A percentile compares a stretch with the other conserved stretches of the same genome.
Conservation (phyloP, 2,329 filamentous ascomycete species). For the Nigrospora sphaerica region DNA sequence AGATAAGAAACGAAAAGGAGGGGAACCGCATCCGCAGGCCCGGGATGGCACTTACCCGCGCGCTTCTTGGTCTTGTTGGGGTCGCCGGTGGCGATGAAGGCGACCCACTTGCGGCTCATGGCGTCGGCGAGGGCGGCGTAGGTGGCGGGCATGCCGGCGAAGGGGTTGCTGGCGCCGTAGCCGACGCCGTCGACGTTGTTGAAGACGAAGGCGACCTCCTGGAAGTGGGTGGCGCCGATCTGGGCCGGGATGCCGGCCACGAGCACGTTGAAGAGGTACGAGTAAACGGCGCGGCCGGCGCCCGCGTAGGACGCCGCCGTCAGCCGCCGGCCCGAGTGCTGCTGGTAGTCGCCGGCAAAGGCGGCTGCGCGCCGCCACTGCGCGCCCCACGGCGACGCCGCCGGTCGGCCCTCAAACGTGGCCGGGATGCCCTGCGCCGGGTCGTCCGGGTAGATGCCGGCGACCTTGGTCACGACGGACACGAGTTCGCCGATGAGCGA, state of each 20-base stretch:
- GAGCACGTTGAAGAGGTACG: conserved; percentile 39
- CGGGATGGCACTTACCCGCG: background rate
- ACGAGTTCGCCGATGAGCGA: background rate
- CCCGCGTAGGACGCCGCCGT: conserved; percentile 44
- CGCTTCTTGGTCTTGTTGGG: conserved; percentile 26
- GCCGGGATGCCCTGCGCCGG: conserved; percentile 5
- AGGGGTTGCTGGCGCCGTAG: conserved; percentile 30
- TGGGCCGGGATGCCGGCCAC: conserved; percentile 18
- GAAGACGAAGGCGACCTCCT: conserved; percentile 48
- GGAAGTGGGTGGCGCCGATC: conserved; percentile 28
- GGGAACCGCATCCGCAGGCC: background rate
- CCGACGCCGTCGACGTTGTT: conserved; percentile 41
- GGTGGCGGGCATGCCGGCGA: conserved; percentile 30
- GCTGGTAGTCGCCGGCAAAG: conserved; percentile 44
- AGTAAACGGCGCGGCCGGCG: conserved; percentile 43
- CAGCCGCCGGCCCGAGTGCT: conserved; percentile 48
- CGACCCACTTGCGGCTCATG: conserved; percentile 45
- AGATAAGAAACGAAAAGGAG: background rate
- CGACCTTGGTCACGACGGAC: background rate
- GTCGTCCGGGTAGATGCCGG: conserved; percentile 5
- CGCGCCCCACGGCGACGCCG: conserved; percentile 1
- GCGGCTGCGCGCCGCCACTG: conserved; percentile 6
- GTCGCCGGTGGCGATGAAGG: conserved; percentile 37
- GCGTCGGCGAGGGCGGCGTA: conserved; percentile 33
- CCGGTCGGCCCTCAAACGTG: background rate